Base-by-base conservation (phyloP, 495 filamentous ascomycete genomes). In the Mycothermus thermophilus region DNA sequence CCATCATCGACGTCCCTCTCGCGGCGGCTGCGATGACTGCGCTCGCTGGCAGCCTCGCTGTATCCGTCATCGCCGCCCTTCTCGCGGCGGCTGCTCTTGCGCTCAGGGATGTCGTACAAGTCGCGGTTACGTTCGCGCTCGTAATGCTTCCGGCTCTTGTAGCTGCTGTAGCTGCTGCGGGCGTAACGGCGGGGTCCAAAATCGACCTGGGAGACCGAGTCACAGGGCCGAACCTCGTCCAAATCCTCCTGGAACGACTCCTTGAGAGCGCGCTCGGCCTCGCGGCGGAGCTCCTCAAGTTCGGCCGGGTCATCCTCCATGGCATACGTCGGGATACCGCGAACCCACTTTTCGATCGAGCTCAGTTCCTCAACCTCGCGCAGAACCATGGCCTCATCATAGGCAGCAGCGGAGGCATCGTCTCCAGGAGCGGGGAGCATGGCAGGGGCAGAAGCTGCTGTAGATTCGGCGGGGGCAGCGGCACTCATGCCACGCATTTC, bases 221-320 rank as follows among this genome's bases (percentile, higher is more conserved):
- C 55, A 15, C 40, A 34, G 14, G 54, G 49, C 22, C 44, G 38
- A 5, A 54, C 34, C 21, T 51, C 49, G 23, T 42, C 47, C n/a
- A 37, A 34, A 7, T 26, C n/a, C 19, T 35, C 38, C 5, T 14
- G 25, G 15, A 22, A 43, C 41, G 60, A 51, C 13, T 59, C 56
- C 8, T 55, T 50, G 21, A 61, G 54, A 51, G 77, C 65, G 34
- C 69, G 64, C 34, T 75, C 74, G 0, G 86, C 86, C 17, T 69
- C 69, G 4, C 80, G 79, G 14, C 80, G 90, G 55, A 93, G 83
- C 43, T 88, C 80, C 50, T 93, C 86, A 5, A 82, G 72, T 32
- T 93, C 86, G 3, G 85, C 84, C 15, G 72, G 78, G 2, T 79
- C 83, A 27, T 80, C 79, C 9, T 77, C 81, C n/a, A n/a, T n/a